Percentiles rank a stretch among this genome's conserved stretches.
These are phyloP conservation scores for Plasmodium inui DNA, from an alignment of 169 alveolate genomes.

Conservation along the genomic window DNA sequence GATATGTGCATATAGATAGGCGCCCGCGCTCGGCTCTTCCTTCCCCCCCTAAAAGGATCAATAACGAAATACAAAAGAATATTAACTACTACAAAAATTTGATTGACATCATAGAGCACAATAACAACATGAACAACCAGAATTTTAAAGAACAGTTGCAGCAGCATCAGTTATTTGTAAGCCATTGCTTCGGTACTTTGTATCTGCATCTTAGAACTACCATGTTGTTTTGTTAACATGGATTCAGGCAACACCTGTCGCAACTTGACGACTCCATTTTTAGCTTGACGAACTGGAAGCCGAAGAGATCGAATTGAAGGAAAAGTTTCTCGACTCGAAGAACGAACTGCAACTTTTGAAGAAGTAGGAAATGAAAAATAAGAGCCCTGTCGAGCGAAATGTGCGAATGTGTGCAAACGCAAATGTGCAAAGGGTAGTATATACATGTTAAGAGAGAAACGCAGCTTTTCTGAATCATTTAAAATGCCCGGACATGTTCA, in stretches of 20 bases:
- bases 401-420: not conserved
- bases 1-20: constrained; percentile 3
- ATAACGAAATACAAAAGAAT: constrained; percentile 51
- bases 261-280: not conserved
- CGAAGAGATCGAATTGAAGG: constrained; percentile 43
- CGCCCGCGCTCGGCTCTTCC: not conserved
- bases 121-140: constrained; percentile 53
- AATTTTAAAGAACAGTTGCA: constrained; percentile 13
- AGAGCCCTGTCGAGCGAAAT: not conserved
- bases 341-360: constrained; percentile 33
- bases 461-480: not conserved
- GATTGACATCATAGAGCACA: constrained; percentile 65
- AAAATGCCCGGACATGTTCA: not conserved
- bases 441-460: not conserved
- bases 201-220: not conserved
- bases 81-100: constrained; percentile 46
- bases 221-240: not conserved
- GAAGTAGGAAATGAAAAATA: constrained; percentile 16
- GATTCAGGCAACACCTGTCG: not conserved
- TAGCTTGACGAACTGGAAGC: constrained; percentile 29
- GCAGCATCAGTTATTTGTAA: constrained; percentile 19
- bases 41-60: constrained; percentile 18
- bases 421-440: not conserved
- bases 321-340: constrained; percentile 21
- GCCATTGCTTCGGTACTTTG: not conserved